phyloP scores from a whole-genome alignment of 1,139 yeast genomes.

The Taphrina sp. region DNA sequence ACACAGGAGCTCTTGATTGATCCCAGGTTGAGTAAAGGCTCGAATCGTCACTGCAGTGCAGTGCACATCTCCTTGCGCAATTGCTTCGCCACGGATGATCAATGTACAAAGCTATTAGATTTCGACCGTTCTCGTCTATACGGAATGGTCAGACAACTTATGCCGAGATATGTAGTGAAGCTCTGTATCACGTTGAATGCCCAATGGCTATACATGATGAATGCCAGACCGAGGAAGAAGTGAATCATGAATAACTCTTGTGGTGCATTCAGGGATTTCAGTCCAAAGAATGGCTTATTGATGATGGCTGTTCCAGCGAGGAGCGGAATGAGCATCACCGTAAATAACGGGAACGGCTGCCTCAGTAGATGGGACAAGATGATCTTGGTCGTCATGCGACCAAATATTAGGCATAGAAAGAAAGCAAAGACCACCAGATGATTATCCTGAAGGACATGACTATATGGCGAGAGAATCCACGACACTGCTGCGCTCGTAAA shows the following conservation, averaged over 20 bases:
- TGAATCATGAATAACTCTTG: conserved; percentile 44
- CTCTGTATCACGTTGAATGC: conserved; percentile 45
- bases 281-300: conserved; percentile 31
- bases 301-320: conserved; percentile 45
- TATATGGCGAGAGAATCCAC: conserved; percentile 47
- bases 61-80: too few relatives aligned
- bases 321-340: conserved; percentile 45
- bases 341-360: conserved; percentile 61
- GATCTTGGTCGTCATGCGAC: conserved; percentile 56
- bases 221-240: conserved; percentile 41
- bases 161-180: conserved; percentile 46
- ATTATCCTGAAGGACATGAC: conserved; percentile 44
- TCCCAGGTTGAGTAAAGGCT: too few relatives aligned
- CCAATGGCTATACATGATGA: conserved; percentile 45
- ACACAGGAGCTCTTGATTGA: too few relatives aligned
- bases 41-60: too few relatives aligned
- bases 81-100: too few relatives aligned
- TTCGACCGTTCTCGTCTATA: background rate
- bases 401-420: conserved; percentile 67
- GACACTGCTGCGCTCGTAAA: conserved; percentile 41
- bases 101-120: too few relatives aligned
- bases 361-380: conserved; percentile 70
- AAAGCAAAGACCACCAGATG: conserved; percentile 61
- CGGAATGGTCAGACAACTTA: conserved; percentile 46
- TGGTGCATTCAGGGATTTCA: conserved; percentile 11